Evolutionary conservation across 345 rosid genomes (phyloP), one percentile per base, ranked within the genome.

Genomic region (Sonneratia alba): DNA sequence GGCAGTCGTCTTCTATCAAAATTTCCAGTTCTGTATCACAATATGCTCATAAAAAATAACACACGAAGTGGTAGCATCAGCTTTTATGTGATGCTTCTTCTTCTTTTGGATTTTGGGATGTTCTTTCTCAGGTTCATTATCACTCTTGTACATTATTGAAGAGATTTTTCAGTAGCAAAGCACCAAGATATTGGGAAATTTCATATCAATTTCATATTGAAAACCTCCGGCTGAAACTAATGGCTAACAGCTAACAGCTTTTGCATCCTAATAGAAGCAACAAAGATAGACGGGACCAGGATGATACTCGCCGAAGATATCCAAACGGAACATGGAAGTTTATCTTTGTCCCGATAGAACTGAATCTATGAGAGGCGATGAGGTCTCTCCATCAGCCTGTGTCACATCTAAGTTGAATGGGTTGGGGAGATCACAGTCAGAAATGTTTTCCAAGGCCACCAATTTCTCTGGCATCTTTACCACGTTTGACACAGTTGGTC

Each of bases 401-500:
- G 70, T 19, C n/a, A 22, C 2, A 38, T 6, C 3, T 16, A 43
- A 21, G 9, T 67, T 45, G 12, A 36, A 67, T 22, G 32, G 22
- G 51, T 40, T 13, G 51, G 38, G 70, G 63, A 71, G 71, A 12
- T 51, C 21, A 12, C 64, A 75, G 18, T 75, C 62, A 21, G 55
- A 34, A 18, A 70, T 27, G 21, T 72, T 40, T 64, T 70, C 78
- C 9, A 70, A n/a, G 16, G 49, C 37, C 47, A 47, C 37, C 18
- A 53, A 70, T 8, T 70, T 73, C 69, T 65, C 70, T 1, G 70
- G 49, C 43, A 75, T 49, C 70, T 32, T 75, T 42, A 65, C 74
- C 66, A 75, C 47, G 16, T 3, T 70, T 24, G 73, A 51, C 6
- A 73, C 70, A 12, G 63, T 38, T 3, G 78, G 78, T 53, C 78